Base-by-base conservation (phyloP, 257 asterid genomes). In the Prunella vulgaris region DNA sequence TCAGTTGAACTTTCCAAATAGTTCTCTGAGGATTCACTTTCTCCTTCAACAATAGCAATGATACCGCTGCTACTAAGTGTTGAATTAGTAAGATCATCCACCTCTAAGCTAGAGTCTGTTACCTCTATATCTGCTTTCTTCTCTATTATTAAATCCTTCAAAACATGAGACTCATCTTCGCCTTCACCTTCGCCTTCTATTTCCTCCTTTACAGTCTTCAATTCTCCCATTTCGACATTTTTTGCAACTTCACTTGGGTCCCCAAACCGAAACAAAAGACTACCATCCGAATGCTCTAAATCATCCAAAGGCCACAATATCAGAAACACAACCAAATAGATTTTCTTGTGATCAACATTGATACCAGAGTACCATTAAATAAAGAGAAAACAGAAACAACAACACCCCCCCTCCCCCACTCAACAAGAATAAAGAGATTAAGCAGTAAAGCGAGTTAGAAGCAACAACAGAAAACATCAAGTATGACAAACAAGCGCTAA, bases 251-350 rank as follows among this genome's bases (percentile, higher is more conserved):
- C 84, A 37, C 72, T 77, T 1, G 87, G 89, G 54, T 90, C 87
- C 76, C 94, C 96, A 77, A 93, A 93, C 80, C 88, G 84, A 81
- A 90, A 93, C 79, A 86, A 33, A 10, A 88, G 0, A 76, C 94
- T 90, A 10, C 96, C 97, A 78, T 93, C 98, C 25, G 84, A 67
- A 78, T 79, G 84, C 81, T 90, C 98, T 93, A 85, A 74, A 69
- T 60, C 77, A 77, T 28, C 24, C 24, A 75, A 64, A 73, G 10
- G 27, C 42, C 74, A 62, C 61, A 57, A 69, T 15, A 75, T 72
- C 77, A 60, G 42, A 76, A 59, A 75, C 69, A 25, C 35, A 27
- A 22, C 75, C 71, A 30, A 69, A 62, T 51, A n/a, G n/a, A n/a
- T n/a, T n/a, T n/a, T n/a, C n/a, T n/a, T n/a, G 10, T 35, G 6